Base-by-base conservation (phyloP, 2,329 filamentous ascomycete genomes). In the Fusarium chaquense region DNA sequence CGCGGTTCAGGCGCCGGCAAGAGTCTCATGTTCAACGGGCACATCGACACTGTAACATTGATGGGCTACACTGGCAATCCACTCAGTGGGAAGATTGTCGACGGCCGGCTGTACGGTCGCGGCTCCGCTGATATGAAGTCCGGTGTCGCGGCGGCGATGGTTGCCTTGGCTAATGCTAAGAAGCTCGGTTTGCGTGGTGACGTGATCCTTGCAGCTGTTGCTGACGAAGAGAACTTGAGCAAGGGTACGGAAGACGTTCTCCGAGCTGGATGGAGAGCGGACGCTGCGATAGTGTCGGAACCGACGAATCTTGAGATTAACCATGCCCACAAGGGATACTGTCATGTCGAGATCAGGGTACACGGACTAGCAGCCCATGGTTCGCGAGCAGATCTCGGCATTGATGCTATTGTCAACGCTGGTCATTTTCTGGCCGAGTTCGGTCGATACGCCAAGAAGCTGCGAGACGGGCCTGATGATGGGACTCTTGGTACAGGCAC, bases 121-220 rank as follows among this genome's bases (percentile, higher is more conserved):
- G 85, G 85, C 0, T 76, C 81, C 6, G 77, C 81, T 12, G 85
- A 86, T 43, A 87, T 87, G 85, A 87, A 87, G 67, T 75, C 80
- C 5, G 84, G 85, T 0, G 52, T 87, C 1, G 85, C 85, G 6
- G 82, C 84, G 4, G 79, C 76, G 6, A 78, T 87, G 67, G 74
- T 81, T 1, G 77, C 83, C 0, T 66, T 85, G 4, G 76, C 81
- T 11, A 76, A 77, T 5, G 76, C 78, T 5, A 83, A 82, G 47
- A 73, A 71, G 2, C 78, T 81, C 24, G 69, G 73, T 0, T 78
- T 83, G 12, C 72, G 77, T 0, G 86, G 86, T 5, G 83, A 87
- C 49, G 79, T 87, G 11, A 83, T 88, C 11, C 77, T 88, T 8
- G 79, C 85, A 1, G 85, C 82, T 2, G 86, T 88, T 5, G 82